Evolutionary conservation across 2,329 filamentous ascomycete genomes (phyloP).

Genomic region (Ambrosiella xylebori): DNA sequence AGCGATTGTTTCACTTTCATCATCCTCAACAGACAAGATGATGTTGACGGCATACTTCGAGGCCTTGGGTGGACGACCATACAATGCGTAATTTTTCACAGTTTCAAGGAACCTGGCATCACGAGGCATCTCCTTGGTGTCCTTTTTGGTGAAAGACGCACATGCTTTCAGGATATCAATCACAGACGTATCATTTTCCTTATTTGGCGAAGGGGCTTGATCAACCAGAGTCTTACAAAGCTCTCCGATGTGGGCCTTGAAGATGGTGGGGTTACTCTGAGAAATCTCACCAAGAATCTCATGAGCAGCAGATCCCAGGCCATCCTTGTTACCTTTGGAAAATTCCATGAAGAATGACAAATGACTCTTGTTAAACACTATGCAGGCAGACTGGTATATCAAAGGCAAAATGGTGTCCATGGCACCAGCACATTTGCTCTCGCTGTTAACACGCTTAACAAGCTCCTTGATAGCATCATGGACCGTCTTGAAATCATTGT

Average conservation of each 20-base stretch:
- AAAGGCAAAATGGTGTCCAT: slow-evolving; percentile 69
- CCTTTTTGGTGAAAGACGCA: slow-evolving; percentile 74
- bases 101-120: slow-evolving; percentile 69
- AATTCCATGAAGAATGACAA: slow-evolving; percentile 78
- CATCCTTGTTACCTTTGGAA: slow-evolving; percentile 67
- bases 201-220: slow-evolving; percentile 54
- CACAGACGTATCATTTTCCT: slow-evolving; percentile 52
- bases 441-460: slow-evolving; percentile 53
- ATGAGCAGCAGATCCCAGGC: slow-evolving; percentile 62
- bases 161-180: slow-evolving; percentile 89
- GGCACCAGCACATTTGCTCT: slow-evolving; percentile 31
- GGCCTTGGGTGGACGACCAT: slow-evolving; percentile 62
- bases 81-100: slow-evolving; percentile 66
- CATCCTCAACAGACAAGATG: slow-evolving; percentile 54
- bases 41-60: slow-evolving; percentile 92
- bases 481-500: slow-evolving; percentile 84
- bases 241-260: slow-evolving; percentile 83
- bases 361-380: slow-evolving; percentile 90
- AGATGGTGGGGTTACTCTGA: slow-evolving; percentile 69
- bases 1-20: slow-evolving; percentile 66
- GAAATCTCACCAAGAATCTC: slow-evolving; percentile 88
- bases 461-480: slow-evolving; percentile 82
- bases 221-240: slow-evolving; percentile 74
- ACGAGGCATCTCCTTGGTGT: slow-evolving; percentile 64
- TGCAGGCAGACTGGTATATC: slow-evolving; percentile 63